Conservation (phyloP, 352 stramenopile genomes). For the Thraustotheca clavata region DNA sequence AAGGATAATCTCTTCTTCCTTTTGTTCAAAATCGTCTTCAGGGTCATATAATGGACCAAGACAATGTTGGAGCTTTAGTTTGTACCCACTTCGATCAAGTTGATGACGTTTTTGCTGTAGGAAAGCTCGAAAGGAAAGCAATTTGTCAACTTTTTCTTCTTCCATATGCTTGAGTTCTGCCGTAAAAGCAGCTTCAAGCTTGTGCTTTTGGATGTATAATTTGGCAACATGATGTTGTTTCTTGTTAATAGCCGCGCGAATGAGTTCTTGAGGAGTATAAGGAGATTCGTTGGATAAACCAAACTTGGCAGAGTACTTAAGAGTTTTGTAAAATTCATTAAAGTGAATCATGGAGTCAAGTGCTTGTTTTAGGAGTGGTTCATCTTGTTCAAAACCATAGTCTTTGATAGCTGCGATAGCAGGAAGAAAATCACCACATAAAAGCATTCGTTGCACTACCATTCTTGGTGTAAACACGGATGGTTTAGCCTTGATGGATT, state of each 20-base stretch:
- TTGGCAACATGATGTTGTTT: constrained; percentile 67
- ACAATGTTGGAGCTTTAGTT: constrained; percentile 34
- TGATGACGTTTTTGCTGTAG: constrained; percentile 20
- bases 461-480: constrained; percentile 6
- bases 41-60: constrained; percentile 39
- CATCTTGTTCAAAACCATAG: constrained; percentile 60
- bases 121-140: constrained; percentile 58
- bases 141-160: constrained; percentile 34
- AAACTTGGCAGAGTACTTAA: constrained; percentile 86
- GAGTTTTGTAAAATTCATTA: constrained; percentile 78
- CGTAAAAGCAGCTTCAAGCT: constrained; percentile 48
- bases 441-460: constrained; percentile 18
- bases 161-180: constrained; percentile 54
- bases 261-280: constrained; percentile 44
- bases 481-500: constrained; percentile 53
- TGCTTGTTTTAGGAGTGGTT: constrained; percentile 39
- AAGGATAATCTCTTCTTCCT: constrained; percentile 46
- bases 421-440: constrained; percentile 59
- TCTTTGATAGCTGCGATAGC: constrained; percentile 60
- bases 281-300: constrained; percentile 30
- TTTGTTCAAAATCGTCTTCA: constrained; percentile 37
- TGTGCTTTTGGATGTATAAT: constrained; percentile 76
- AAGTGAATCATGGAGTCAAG: constrained; percentile 60
- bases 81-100: constrained; percentile 13
- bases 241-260: constrained; percentile 44